phyloP scores from a whole-genome alignment of 2,329 filamentous ascomycete genomes.

The Dryadomyces quercus-mongolicae region DNA sequence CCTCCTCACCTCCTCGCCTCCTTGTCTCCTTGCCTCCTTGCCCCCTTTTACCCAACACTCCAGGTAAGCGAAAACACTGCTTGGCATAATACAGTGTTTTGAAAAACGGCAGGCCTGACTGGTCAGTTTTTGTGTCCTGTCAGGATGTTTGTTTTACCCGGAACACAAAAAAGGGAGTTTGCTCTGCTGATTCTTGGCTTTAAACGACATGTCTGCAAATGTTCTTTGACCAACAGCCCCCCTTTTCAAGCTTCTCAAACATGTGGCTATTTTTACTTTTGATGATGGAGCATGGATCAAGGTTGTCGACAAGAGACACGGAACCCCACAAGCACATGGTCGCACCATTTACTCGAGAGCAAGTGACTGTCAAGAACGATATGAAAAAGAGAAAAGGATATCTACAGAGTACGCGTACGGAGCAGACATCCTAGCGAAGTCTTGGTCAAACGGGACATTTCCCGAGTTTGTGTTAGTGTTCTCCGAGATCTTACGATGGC shows the following conservation, averaged over 20 bases:
- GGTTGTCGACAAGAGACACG: background rate
- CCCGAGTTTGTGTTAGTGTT: too few species aligned
- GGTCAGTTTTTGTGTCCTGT: too few species aligned
- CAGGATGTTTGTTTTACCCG: background rate
- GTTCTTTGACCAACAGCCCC: background rate
- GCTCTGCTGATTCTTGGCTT: background rate
- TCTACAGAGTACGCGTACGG: too few species aligned
- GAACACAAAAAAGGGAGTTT: background rate
- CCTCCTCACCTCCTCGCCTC: too few species aligned
- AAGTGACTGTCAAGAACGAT: too few species aligned
- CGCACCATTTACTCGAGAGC: background rate
- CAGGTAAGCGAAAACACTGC: background rate
- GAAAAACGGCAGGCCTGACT: background rate
- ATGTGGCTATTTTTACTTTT: background rate
- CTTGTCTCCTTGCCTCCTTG: too few species aligned
- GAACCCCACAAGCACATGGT: background rate
- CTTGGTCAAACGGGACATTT: too few species aligned
- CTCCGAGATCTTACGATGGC: too few species aligned
- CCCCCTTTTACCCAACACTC: too few species aligned
- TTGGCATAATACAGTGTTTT: background rate
- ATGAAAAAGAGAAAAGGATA: too few species aligned
- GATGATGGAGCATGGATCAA: background rate
- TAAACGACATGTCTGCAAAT: too few species aligned
- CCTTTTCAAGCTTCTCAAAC: background rate
- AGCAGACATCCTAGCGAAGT: too few species aligned